Evolutionary conservation across 371 early-diverging fungal species (phyloP), one percentile per base, ranked within the genome.

Genomic region (Mucor irregularis): DNA sequence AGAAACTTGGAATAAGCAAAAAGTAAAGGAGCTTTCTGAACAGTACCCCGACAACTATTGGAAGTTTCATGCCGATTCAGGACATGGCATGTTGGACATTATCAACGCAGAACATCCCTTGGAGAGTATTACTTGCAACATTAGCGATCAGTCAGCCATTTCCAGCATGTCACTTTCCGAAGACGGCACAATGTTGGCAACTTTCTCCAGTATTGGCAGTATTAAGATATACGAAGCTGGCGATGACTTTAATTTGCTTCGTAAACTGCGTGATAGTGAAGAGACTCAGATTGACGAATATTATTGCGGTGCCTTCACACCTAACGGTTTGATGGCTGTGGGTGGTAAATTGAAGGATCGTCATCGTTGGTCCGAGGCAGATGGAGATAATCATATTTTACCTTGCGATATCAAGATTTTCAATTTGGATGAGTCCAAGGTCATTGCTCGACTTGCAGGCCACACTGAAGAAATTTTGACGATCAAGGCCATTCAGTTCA

Each of bases 401-500:
- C 89, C 91, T 2, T 92, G 94, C 56, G 89, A 93, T 5, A 76
- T 95, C 26, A 95, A 95, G 78, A 78, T 94, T 4, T 95, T 95
- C 61, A 85, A 93, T 54, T 61, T 92, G 4, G 53, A 82, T 24
- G 76, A 82, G 1, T 88, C 91, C 17, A 80, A 89, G 54, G 92
- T 93, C 2, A 76, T 91, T 9, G 65, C 71, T 24, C 74, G 68
- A 46, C 71, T 93, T 16, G 81, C 88, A 42, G 93, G 92, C 0
- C 96, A 95, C 60, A 69, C 79, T 1, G 95, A 95, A 64, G 96
- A 95, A 62, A 78, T 95, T 16, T 62, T 95, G 26, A 86, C 87
- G 47, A 79, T 93, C 46, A 92, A 95, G 68, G 68, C 68, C 34
- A 75, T 92, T 1, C 66, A 74, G 22, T 94, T 84, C 58, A 83